Conservation (phyloP, 2,329 filamentous ascomycete genomes). For the Cordyceps tenuipes region DNA sequence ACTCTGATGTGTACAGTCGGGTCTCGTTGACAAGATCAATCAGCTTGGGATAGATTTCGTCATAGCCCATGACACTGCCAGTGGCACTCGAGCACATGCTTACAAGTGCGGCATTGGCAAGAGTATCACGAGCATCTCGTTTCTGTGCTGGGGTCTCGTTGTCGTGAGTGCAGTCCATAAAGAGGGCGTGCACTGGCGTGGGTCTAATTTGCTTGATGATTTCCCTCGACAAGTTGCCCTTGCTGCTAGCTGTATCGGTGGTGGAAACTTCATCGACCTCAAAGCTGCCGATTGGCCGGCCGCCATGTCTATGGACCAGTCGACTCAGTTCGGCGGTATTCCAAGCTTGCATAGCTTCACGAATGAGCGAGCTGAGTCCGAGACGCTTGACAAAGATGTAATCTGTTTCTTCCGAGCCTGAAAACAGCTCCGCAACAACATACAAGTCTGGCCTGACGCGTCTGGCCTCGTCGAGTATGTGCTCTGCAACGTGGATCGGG, state of each 20-base stretch:
- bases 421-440: constrained; percentile 91
- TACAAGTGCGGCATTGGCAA: constrained; percentile 88
- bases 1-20: constrained; percentile 70
- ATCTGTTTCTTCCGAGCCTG: constrained; percentile 90
- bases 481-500: constrained; percentile 86
- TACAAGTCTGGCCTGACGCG: constrained; percentile 80
- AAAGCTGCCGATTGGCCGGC: constrained; percentile 92
- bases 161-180: constrained; percentile 99
- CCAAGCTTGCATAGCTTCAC: constrained; percentile 98
- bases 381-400: constrained; percentile 92
- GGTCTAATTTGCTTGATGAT: constrained; percentile 74
- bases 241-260: constrained; percentile 32
- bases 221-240: constrained; percentile 41
- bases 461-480: constrained; percentile 89
- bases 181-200: constrained; percentile 84
- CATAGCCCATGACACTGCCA: constrained; percentile 96
- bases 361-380: constrained; percentile 82
- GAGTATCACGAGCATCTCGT: constrained; percentile 83
- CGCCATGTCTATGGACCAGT: constrained; percentile 87
- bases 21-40: constrained; percentile 92
- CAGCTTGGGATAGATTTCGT: constrained; percentile 88
- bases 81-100: constrained; percentile 93
- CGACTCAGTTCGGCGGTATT: constrained; percentile 87
- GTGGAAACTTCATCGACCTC: constrained; percentile 80
- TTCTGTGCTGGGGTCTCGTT: constrained; percentile 96